A percentile compares a stretch with the other conserved stretches of the same genome.
Conservation (phyloP, 768 basidiomycete genomes). For the Peribolospora baueri region DNA sequence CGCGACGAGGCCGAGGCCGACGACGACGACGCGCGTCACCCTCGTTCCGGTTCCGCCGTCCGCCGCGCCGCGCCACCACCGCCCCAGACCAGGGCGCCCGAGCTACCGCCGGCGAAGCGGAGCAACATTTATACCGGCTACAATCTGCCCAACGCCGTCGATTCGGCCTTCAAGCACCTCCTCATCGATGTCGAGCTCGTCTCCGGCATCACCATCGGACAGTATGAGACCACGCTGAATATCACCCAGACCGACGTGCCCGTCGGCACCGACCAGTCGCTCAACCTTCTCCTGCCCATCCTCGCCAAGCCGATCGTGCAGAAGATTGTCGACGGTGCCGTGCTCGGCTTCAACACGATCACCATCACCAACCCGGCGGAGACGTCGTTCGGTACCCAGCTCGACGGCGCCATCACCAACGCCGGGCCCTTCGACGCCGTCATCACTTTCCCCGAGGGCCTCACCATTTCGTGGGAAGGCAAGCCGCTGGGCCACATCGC, state of each 20-base stretch:
- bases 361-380: constrained; percentile 35
- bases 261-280: constrained; percentile 34
- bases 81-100: too few species aligned
- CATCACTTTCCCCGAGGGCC: constrained; percentile 39
- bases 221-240: constrained; percentile 37
- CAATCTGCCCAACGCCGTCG: constrained; percentile 36
- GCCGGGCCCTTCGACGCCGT: constrained; percentile 51
- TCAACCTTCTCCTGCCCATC: constrained; percentile 37
- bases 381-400: constrained; percentile 31
- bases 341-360: constrained; percentile 36
- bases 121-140: constrained; percentile 31
- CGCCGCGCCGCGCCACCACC: too few species aligned
- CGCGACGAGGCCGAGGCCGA: too few species aligned
- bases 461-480: constrained; percentile 37
- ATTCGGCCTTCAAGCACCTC: constrained; percentile 40
- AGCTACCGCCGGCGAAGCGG: too few species aligned
- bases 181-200: constrained; percentile 35
- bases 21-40: too few species aligned
- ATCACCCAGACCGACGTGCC: constrained; percentile 35
- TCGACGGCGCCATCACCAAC: constrained; percentile 41
- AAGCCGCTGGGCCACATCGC: constrained; percentile 34
- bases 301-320: constrained; percentile 54
- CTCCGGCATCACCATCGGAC: constrained; percentile 35
- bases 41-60: too few species aligned
- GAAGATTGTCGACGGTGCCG: constrained; percentile 35